Conservation (phyloP, 495 filamentous ascomycete genomes). For the Lasiosphaeria miniovina region DNA sequence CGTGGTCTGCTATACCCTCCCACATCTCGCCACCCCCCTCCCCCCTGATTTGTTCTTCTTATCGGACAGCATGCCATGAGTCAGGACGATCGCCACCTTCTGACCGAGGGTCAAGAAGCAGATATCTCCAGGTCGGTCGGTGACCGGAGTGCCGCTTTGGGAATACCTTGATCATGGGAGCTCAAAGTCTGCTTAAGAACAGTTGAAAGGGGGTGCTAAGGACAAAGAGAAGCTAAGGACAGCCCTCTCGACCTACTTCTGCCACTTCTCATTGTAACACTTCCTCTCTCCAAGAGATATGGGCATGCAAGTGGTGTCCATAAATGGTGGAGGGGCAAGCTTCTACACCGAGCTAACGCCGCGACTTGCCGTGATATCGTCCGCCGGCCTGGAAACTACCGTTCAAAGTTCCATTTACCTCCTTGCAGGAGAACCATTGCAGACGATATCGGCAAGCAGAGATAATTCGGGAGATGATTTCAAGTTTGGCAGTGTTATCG, state of each 20-base stretch:
- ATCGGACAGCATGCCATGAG: slow-evolving; percentile 14
- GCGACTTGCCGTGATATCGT: slow-evolving; percentile 11
- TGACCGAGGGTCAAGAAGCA: slow-evolving; percentile 9
- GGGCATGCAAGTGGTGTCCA: not conserved
- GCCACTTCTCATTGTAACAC: slow-evolving; percentile 2
- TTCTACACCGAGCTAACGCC: slow-evolving; percentile 16
- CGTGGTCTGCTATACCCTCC: slow-evolving; percentile 17
- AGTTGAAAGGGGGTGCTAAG: not conserved
- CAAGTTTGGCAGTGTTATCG: slow-evolving; percentile 2
- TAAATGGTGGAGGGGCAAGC: not conserved
- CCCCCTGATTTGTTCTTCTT: slow-evolving; percentile 5
- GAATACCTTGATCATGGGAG: slow-evolving; percentile 5
- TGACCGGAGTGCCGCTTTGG: slow-evolving; percentile 16
- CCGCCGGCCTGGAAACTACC: not conserved
- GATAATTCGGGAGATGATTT: slow-evolving; percentile 5
- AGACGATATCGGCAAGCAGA: not conserved
- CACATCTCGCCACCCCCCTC: slow-evolving; percentile 1
- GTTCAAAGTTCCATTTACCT: slow-evolving; percentile 1
- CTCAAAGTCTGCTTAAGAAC: not conserved
- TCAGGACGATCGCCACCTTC: slow-evolving; percentile 7
- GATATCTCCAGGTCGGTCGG: slow-evolving; percentile 10
- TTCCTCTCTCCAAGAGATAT: not conserved
- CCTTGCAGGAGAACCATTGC: not conserved
- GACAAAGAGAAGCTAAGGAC: not conserved
- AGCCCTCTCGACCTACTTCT: not conserved